phyloP scores from a whole-genome alignment of 257 asterid species.

The Solanum paucissectum region DNA sequence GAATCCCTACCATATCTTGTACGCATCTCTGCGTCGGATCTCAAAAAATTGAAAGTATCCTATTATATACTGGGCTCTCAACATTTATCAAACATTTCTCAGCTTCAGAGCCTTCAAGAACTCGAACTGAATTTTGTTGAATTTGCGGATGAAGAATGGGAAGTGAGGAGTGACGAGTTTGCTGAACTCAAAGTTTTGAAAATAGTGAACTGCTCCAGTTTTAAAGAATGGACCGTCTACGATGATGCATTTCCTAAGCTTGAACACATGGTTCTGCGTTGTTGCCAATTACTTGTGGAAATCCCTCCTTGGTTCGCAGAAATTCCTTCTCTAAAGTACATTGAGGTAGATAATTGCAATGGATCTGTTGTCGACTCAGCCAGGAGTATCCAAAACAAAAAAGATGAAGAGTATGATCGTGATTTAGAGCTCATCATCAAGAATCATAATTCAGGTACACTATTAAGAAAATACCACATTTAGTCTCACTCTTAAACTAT shows the following conservation, averaged over 20 bases:
- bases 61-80: background rate
- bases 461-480: fast-evolving
- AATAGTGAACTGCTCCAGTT: background rate
- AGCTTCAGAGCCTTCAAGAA: background rate
- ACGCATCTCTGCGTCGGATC: background rate
- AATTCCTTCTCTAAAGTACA: no score
- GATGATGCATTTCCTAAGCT: background rate
- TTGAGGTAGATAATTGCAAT: no score
- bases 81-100: background rate
- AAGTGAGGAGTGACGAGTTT: background rate
- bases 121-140: background rate
- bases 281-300: background rate
- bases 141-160: fast-evolving
- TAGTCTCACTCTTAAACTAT: fast-evolving
- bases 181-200: no score
- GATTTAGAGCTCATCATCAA: background rate
- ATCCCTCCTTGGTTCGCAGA: background rate
- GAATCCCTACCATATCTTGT: background rate
- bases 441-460: background rate
- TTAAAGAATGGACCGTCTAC: fast-evolving
- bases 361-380: no score
- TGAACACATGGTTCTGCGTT: background rate
- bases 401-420: fast-evolving
- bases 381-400: fast-evolving
- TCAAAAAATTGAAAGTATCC: background rate